Percentiles rank a stretch among this genome's conserved stretches.
Conservation (phyloP, 495 filamentous ascomycete genomes). For the Aspergillus kassunensis region DNA sequence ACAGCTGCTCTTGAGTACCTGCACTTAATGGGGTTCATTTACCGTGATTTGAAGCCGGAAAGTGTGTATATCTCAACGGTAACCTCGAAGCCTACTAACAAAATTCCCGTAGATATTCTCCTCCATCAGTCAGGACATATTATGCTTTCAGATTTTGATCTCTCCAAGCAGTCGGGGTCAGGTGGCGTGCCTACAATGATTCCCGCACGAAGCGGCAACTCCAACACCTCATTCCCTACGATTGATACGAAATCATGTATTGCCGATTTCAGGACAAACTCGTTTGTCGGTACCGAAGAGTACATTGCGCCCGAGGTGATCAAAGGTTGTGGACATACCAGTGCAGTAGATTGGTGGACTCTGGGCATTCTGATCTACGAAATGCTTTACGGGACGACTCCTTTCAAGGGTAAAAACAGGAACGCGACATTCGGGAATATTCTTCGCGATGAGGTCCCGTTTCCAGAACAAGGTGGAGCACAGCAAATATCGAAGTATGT, state of each 20-base stretch:
- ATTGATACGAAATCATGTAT: constrained; percentile 99
- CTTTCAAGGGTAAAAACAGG: constrained; percentile 98
- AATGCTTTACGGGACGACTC: constrained; percentile 98
- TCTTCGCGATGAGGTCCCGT: constrained; percentile 86
- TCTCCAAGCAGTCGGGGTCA: constrained; percentile 95
- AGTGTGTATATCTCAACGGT: constrained; percentile 58
- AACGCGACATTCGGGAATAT: constrained; percentile 99
- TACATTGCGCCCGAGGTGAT: constrained; percentile 99
- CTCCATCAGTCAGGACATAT: constrained; percentile 98
- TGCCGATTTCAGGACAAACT: constrained; percentile 96
- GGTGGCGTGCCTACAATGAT: constrained; percentile 98
- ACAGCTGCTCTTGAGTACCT: constrained; percentile 95
- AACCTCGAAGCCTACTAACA: constrained; percentile 4
- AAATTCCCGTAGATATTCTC: constrained; percentile 70
- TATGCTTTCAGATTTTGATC: constrained; percentile 98
- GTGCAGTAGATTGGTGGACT: constrained; percentile 99
- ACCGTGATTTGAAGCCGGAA: constrained; percentile 95
- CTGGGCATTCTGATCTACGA: constrained; percentile 95
- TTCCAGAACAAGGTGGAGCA: constrained; percentile 80
- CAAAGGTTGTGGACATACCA: constrained; percentile 96
- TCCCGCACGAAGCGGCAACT: constrained; percentile 76
- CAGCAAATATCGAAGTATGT: constrained; percentile 89
- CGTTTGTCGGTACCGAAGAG: constrained; percentile 96
- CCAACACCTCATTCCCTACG: constrained; percentile 76
- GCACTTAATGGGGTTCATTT: constrained; percentile 99